Conservation (phyloP, 805 yeast species). For the Kodamaea hsintzibuensis region DNA sequence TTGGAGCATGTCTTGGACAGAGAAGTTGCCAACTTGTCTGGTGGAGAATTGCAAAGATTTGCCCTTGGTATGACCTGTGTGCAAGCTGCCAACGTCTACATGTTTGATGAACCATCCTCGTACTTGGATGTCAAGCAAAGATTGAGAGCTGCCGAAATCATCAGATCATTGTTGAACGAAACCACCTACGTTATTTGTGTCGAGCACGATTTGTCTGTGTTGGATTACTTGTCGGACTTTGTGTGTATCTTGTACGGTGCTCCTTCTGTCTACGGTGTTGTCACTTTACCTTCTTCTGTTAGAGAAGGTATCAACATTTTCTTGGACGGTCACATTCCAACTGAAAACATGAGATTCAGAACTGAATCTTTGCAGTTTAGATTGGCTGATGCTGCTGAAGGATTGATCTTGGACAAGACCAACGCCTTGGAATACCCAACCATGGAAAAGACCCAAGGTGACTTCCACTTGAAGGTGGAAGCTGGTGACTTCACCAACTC, state of each 20-base stretch:
- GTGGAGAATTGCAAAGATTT: constrained; percentile 98
- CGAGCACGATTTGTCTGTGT: constrained; percentile 97
- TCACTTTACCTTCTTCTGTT: constrained; percentile 92
- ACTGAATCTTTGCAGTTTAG: constrained; percentile 93
- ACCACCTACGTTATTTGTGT: constrained; percentile 90
- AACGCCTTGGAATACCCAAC: constrained; percentile 75
- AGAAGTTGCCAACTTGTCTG: constrained; percentile 87
- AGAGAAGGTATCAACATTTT: constrained; percentile 99
- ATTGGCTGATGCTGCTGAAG: constrained; percentile 85
- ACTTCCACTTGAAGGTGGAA: constrained; percentile 80
- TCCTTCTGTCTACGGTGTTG: constrained; percentile 98
- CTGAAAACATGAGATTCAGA: constrained; percentile 97
- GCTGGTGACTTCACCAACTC: constrained; percentile 93
- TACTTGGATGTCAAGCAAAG: constrained; percentile 98
- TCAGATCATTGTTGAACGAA: constrained; percentile 78
- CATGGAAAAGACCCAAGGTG: constrained; percentile 93
- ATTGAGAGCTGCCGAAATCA: constrained; percentile 93
- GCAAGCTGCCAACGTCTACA: constrained; percentile 91
- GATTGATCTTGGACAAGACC: constrained; percentile 71
- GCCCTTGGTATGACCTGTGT: constrained; percentile 98
- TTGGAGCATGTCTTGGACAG: constrained; percentile 75
- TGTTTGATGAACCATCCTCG: constrained; percentile 99
- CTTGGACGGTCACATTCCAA: constrained; percentile 96
- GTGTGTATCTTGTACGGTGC: constrained; percentile 97
- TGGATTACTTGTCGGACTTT: constrained; percentile 95